These are phyloP conservation scores for Microcos paniculata DNA, from an alignment of 345 rosid genomes.

Conservation along the genomic window DNA sequence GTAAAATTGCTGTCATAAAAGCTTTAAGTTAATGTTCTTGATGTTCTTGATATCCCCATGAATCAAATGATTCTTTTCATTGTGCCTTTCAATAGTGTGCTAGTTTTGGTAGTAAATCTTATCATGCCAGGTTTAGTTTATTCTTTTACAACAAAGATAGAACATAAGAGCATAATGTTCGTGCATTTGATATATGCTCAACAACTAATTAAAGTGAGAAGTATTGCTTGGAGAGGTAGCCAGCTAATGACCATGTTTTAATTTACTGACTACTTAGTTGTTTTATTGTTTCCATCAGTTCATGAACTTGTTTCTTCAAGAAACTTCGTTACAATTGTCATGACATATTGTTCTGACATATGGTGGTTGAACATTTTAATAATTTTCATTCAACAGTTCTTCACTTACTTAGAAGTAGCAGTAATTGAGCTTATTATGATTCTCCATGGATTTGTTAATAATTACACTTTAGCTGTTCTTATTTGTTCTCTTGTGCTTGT, in stretches of 20 bases:
- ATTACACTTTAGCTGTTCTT: background rate
- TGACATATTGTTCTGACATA: no score
- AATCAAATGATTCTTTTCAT: background rate
- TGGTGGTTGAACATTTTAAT: background rate
- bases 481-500: background rate
- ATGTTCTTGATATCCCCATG: background rate
- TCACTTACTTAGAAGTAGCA: background rate
- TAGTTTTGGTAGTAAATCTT: background rate
- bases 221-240: background rate
- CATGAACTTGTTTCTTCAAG: background rate
- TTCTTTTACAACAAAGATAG: background rate
- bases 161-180: background rate
- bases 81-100: background rate
- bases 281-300: background rate
- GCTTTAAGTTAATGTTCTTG: background rate
- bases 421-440: background rate
- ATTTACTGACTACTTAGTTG: background rate
- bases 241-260: background rate
- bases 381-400: background rate
- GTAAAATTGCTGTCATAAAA: background rate
- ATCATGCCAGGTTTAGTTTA: background rate
- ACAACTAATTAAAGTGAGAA: background rate
- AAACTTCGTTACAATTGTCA: background rate
- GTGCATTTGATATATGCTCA: background rate
- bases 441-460: background rate